Evolutionary conservation across 495 filamentous ascomycete genomes (phyloP).

Genomic region (Tetracladium marchalianum): DNA sequence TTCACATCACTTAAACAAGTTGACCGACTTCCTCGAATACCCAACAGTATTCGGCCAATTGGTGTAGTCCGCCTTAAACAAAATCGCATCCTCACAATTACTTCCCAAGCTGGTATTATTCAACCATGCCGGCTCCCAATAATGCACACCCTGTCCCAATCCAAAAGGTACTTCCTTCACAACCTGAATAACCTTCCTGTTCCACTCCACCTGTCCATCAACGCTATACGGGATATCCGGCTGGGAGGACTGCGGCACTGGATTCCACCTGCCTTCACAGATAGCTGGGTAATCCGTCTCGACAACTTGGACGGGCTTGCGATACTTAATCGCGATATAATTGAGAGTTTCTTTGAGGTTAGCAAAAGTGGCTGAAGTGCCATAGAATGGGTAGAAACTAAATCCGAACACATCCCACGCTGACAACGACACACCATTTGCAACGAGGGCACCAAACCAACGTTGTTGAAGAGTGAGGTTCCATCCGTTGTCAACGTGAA

Average conservation of each 20-base stretch:
- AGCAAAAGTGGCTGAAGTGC: conserved; percentile 27
- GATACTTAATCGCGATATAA: conserved; percentile 27
- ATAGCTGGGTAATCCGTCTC: conserved; percentile 37
- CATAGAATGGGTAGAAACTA: conserved; percentile 38
- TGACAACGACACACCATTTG: conserved; percentile 21
- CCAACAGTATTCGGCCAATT: conserved; percentile 19
- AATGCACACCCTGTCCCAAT: conserved; percentile 30
- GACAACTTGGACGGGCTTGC: conserved; percentile 33
- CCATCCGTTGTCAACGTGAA: conserved; percentile 39
- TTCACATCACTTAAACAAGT: conserved; percentile 20
- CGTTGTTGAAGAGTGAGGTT: conserved; percentile 29
- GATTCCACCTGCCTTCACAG: conserved; percentile 26
- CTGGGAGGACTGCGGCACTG: conserved; percentile 20
- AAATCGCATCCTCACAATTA: conserved; percentile 24
- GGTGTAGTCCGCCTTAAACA: conserved; percentile 27
- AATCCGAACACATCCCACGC: conserved; percentile 37
- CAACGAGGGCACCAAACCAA: conserved; percentile 31
- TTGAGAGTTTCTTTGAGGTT: conserved; percentile 25
- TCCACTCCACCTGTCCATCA: conserved; percentile 30
- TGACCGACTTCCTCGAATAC: conserved; percentile 23
- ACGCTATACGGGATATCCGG: conserved; percentile 27
- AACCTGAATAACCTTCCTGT: conserved; percentile 23
- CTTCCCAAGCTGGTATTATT: conserved; percentile 27
- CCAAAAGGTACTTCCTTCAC: conserved; percentile 23
- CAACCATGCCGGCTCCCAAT: conserved; percentile 37